Evolutionary conservation across 495 filamentous ascomycete genomes (phyloP), one percentile per base, ranked within the genome.

Genomic region (Apiosordaria backusii): DNA sequence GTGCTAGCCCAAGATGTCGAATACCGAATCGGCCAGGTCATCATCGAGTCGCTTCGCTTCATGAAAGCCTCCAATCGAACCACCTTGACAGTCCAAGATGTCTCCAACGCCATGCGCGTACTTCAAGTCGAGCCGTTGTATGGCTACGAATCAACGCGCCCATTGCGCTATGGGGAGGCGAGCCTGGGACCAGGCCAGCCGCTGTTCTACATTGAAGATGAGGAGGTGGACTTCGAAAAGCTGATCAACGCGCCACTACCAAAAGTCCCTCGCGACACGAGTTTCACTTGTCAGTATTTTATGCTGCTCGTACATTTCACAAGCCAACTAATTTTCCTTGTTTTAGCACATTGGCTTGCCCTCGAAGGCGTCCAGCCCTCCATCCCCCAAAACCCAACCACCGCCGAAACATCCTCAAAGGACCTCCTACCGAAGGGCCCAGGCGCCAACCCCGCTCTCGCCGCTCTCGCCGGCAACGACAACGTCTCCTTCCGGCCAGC

Each of bases 191-290:
- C 93, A 7, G 92, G 92, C n/a, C 93, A 98, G 76, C 93, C 94
- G 50, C 82, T 99, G 16, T 99, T 91, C 81, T 99, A 99, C 72
- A 90, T 99, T 27, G 96, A 99, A 74, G 95, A 99, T 78, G 95
- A 99, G 72, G 95, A 99, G 80, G 89, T 97, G 27, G 95, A 99
- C 74, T 97, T 99, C 73, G 95, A 99, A 79, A 97, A 97, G 79
- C 79, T 99, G 68, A 98, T 99, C 75, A 99, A 99, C 80, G 90
- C 90, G 52, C 92, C 95, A 5, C 78, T 99, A 64, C 95, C 95
- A 6, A 97, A 93, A 72, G 92, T 99, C 15, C 96, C 95, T 5
- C 81, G 92, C n/a, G 95, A 99, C 73, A 88, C 94, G 50, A 89
- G 88, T 25, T 92, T 97, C 72, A 98, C 95, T 9, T 88, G 92